Evolutionary conservation across 169 alveolate genomes (phyloP), one percentile per base, ranked within the genome.

Genomic region (Perkinsus olseni): DNA sequence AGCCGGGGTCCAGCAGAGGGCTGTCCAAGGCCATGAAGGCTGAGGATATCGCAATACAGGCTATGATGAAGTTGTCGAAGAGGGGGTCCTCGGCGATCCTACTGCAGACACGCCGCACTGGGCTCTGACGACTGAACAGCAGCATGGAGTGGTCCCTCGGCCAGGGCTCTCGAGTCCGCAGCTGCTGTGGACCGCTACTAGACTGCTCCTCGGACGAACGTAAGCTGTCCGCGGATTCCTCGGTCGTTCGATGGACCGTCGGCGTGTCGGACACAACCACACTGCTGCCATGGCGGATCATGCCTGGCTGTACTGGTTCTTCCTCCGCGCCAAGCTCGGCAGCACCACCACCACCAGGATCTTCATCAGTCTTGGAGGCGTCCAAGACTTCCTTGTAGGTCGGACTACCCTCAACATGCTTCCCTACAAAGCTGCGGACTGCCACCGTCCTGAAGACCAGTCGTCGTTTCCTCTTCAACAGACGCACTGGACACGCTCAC

Each of bases 1-100:
- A 51, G 34, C 37, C 34, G 0, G 93, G 93, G 74, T 91, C 36
- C 11, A n/a, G 74, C 74, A 91, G 39, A 10, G 93, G 93, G 74
- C 62, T 62, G 39, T 91, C 93, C 31, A 91, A 39, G 24, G 93
- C 93, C 93, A 91, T 91, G 38, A 48, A 11, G 39, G 62, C 39
- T 11, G 93, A 91, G 20, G 93, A 91, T 21, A 91, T 39, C 21
- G 38, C 62, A 24, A 91, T 91, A 36, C 48, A 39, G 36, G 38
- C 74, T 36, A 91, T 48, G 37, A 91, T 91, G 39, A 91, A 91
- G 39, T 91, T 91, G 39, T 91, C 93, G 93, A 91, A 91, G 28
- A 36, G 24, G 74, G 74, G 48, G 82, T 3, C 34, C 13, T 62
- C 34, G 17, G 82, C 82, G 17, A 62, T 28, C 36, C 34, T 62